These are phyloP conservation scores for Geotrichum bryndzae DNA, from an alignment of 1,139 yeast genomes.

Conservation along the genomic window DNA sequence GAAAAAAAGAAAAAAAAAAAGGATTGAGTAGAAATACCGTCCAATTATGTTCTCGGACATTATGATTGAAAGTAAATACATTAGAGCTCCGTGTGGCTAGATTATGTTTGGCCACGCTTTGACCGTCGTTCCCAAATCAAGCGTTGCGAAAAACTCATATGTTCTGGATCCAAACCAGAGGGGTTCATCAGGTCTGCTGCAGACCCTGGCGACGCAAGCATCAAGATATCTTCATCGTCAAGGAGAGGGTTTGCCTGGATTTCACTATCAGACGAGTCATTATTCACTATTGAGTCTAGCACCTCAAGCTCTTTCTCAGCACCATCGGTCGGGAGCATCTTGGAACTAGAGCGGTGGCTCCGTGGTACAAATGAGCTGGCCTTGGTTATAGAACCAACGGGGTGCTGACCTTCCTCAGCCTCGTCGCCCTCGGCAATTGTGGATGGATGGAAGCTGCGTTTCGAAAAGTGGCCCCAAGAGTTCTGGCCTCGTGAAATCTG, in stretches of 20 bases:
- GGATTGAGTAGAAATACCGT: neutral
- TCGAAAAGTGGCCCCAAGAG: constrained; percentile 13
- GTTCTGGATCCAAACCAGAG: constrained; percentile 13
- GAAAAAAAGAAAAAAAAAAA: neutral
- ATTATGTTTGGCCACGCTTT: neutral
- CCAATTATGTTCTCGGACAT: neutral
- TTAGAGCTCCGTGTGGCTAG: neutral
- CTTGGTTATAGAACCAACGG: constrained; percentile 1
- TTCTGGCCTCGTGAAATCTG: constrained; percentile 1
- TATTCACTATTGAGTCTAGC: neutral
- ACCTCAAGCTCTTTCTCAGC: neutral
- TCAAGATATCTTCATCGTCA: constrained; percentile 12
- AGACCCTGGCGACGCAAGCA: constrained; percentile 15
- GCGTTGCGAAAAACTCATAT: constrained; percentile 20
- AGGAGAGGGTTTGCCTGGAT: neutral
- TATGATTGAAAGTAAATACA: neutral
- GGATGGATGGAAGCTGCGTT: neutral
- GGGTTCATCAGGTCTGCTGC: constrained; percentile 11
- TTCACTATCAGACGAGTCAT: neutral
- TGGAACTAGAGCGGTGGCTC: neutral
- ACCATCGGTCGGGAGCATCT: neutral
- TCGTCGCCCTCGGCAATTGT: neutral
- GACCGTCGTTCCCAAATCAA: constrained; percentile 16
- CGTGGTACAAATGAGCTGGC: neutral
- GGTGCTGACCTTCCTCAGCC: neutral